Base-by-base conservation (phyloP, 257 asterid species). In the Nicotiana noctiflora region DNA sequence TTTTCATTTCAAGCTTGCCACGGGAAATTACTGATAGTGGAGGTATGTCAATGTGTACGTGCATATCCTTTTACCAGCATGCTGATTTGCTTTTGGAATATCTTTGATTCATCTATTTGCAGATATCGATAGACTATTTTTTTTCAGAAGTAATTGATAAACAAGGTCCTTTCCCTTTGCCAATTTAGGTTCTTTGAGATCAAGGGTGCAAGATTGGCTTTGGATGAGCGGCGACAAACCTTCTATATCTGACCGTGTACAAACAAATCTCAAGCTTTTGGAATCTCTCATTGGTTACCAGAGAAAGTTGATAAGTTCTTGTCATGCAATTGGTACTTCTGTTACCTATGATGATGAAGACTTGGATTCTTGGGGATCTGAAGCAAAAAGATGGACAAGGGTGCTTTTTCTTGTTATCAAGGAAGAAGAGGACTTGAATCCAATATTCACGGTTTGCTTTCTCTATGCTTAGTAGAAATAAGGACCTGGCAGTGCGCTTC, bases 321-420 rank as follows among this genome's bases (percentile, higher is more conserved):
- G 82, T 74, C 83, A 83, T 81, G 88, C 90, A 61, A 77, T 55
- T 53, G 92, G 85, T 88, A 79, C 84, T 72, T 37, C 40, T 81
- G 60, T 83, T 80, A 86, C 90, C 76, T 91, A 82, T 84, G 93
- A 92, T n/a, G 99, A 93, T 80, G 99, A 89, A 75, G 97, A 95
- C 82, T 80, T 95, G 81, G 92, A 89, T 82, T 88, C 93, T 53
- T 95, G 99, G 99, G 90, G 77, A 81, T 88, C 87, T 87, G 94
- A 89, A 85, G 93, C 97, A 84, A 88, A 84, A 78, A 90, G 97
- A 79, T 95, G 99, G 99, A 91, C 91, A 53, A 89, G 99, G 79
- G 93, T 91, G 85, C 88, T 91, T 79, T 95, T 95, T 84, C 93
- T 95, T 79, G 86, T 87, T 51, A 85, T 81, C 49, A 84, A 81